A percentile compares a stretch with the other conserved stretches of the same genome.
These are phyloP conservation scores for Penicillium salamii DNA, from an alignment of 495 filamentous ascomycete species.

Conservation along the genomic window DNA sequence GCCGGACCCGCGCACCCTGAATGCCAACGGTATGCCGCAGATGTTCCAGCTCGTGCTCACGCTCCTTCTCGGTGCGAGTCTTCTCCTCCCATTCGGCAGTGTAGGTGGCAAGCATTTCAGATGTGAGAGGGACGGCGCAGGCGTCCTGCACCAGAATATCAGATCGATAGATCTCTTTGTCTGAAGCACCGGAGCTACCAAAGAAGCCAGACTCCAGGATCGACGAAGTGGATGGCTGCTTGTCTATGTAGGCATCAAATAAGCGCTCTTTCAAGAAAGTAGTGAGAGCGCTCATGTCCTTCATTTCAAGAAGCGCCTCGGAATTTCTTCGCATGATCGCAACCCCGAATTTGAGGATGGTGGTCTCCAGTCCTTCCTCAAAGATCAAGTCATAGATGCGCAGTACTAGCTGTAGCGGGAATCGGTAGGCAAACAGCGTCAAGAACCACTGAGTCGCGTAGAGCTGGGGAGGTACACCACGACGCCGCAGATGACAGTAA, in stretches of 20 bases:
- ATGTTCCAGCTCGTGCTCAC: conserved; percentile 77
- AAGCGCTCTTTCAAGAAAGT: conserved; percentile 88
- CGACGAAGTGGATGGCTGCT: conserved; percentile 78
- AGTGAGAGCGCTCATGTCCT: conserved; percentile 84
- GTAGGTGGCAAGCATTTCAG: conserved; percentile 75
- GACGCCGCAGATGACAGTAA: conserved; percentile 89
- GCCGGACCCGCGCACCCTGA: conserved; percentile 68
- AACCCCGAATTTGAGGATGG: conserved; percentile 89
- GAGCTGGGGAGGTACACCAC: conserved; percentile 82
- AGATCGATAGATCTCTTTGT: conserved; percentile 94
- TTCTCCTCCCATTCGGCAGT: conserved; percentile 90
- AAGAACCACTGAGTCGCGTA: conserved; percentile 99
- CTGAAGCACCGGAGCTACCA: conserved; percentile 80
- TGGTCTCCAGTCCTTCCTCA: conserved; percentile 86
- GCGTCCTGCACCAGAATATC: conserved; percentile 93
- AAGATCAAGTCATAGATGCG: conserved; percentile 96
- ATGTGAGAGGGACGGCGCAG: conserved; percentile 81
- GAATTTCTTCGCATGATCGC: conserved; percentile 94
- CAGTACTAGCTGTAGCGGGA: conserved; percentile 92
- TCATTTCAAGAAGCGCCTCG: conserved; percentile 73
- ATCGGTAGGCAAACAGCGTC: conserved; percentile 97
- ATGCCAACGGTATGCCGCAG: conserved; percentile 62
- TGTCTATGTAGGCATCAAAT: conserved; percentile 96
- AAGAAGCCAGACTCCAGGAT: conserved; percentile 98
- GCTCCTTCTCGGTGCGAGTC: conserved; percentile 69